Base-by-base conservation (phyloP, 2,329 filamentous ascomycete genomes). In the Sarocladium kiliense region DNA sequence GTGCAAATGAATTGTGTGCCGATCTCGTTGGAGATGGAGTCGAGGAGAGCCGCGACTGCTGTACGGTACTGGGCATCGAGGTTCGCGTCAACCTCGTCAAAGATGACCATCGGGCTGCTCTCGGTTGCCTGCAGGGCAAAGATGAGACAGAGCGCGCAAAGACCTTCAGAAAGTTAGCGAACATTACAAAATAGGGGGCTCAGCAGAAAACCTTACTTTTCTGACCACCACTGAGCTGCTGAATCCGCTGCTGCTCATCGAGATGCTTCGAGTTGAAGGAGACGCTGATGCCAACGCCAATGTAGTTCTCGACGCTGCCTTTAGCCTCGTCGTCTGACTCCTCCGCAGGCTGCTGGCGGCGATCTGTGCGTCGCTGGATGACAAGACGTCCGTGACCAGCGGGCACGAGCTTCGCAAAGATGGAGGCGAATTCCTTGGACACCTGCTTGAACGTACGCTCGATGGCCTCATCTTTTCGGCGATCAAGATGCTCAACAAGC, bases 121-220 rank as follows among this genome's bases (percentile, higher is more conserved):
- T 99, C 94, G 57, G 93, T 96, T 63, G 92, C 90, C 72, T 99
- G 94, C 62, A 99, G 95, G n/a, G 94, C 94, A 68, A 99, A 99
- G 62, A 99, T 95, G 53, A 99, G 84, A 44, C 94, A 95, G n/a
- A 99, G 83, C 10, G 94, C 94, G 71, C 93, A 97, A 59, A 97
- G 78, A 82, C 90, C 89, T 91, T 18, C 2, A 19, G 1, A 19
- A 23, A 10, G 53, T 44, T 26, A 59, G 6, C 26, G 56, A 25
- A 39, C 56, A 25, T 19, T 23, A 27, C 3, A 9, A 55, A 27
- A 25, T 51, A 34, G 19, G 12, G 14, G 16, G 39, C 47, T 5
- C 19, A 32, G 34, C 30, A 16, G 18, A 47, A n/a, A 27, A 75
- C 86, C n/a, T 79, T 74, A 91, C 91, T 96, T 81, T 99, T 99